A percentile compares a stretch with the other conserved stretches of the same genome.
These are phyloP conservation scores for Hypoxylon sp. DNA, from an alignment of 2,329 filamentous ascomycete species.

Conservation along the genomic window DNA sequence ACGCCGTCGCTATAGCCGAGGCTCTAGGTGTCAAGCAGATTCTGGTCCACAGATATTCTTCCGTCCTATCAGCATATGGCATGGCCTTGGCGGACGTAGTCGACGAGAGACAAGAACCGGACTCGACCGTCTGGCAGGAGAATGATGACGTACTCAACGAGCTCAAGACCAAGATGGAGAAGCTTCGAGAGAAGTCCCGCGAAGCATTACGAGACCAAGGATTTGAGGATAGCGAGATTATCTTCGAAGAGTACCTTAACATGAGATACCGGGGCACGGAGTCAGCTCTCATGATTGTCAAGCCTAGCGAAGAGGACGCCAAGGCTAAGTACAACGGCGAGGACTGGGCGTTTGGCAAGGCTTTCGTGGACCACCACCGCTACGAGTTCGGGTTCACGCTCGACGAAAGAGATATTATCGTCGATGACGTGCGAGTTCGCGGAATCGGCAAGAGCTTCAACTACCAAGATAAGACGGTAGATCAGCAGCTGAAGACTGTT, in stretches of 20 bases:
- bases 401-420: constrained; percentile 82
- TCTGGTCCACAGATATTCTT: constrained; percentile 85
- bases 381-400: constrained; percentile 94
- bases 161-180: constrained; percentile 76
- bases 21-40: constrained; percentile 86
- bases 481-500: constrained; percentile 79
- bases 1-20: constrained; percentile 89
- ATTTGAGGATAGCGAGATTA: constrained; percentile 75
- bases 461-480: constrained; percentile 80
- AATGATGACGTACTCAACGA: constrained; percentile 64
- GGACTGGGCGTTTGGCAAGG: constrained; percentile 82
- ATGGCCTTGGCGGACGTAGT: constrained; percentile 95
- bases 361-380: constrained; percentile 86
- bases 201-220: constrained; percentile 77
- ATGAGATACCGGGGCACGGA: constrained; percentile 93
- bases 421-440: constrained; percentile 87
- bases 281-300: constrained; percentile 88
- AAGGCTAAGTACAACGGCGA: constrained; percentile 67
- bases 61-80: constrained; percentile 87
- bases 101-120: constrained; percentile 85
- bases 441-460: constrained; percentile 90
- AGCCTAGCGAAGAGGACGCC: constrained; percentile 70
- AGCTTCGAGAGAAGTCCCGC: constrained; percentile 78
- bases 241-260: constrained; percentile 92
- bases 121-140: constrained; percentile 69